Evolutionary conservation across 2,329 filamentous ascomycete species (phyloP).

Genomic region (Neodidymelliopsis sp.): DNA sequence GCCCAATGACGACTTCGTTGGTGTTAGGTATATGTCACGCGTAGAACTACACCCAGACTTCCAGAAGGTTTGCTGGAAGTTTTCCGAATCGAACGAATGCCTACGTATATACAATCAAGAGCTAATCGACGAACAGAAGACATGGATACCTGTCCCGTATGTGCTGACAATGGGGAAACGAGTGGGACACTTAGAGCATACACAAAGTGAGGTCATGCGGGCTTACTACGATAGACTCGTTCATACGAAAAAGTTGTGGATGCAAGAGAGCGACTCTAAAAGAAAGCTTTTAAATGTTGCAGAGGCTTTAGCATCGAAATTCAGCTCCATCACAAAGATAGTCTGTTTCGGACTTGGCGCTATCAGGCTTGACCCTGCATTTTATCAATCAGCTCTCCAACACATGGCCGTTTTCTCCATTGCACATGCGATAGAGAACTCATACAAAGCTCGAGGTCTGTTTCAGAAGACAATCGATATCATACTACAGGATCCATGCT

Average conservation of each 20-base stretch:
- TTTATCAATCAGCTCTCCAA: slow-evolving; percentile 18
- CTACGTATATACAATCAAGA: not conserved
- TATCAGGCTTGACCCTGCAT: slow-evolving; percentile 1
- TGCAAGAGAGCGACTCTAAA: not conserved
- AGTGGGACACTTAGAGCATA: not conserved
- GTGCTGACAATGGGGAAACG: not conserved
- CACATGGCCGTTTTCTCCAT: slow-evolving; percentile 25
- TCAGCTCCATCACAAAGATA: slow-evolving; percentile 13
- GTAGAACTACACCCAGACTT: slow-evolving; percentile 18
- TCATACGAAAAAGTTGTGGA: not conserved
- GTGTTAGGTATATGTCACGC: slow-evolving; percentile 9
- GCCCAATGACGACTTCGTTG: not conserved
- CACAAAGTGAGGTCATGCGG: not conserved
- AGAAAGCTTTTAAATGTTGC: not conserved
- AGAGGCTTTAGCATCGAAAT: not conserved
- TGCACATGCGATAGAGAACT: slow-evolving; percentile 4
- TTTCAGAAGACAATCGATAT: slow-evolving; percentile 5
- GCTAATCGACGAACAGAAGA: not conserved
- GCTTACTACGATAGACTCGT: not conserved
- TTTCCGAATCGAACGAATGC: not conserved
- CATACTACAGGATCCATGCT: slow-evolving; percentile 29
- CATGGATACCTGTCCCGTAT: not conserved
- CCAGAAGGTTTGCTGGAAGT: slow-evolving; percentile 1
- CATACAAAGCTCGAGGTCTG: not conserved
- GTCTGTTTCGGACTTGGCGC: slow-evolving; percentile 25